Base-by-base conservation (phyloP, 129 eudicot genomes). In the Saussurea involucrata region DNA sequence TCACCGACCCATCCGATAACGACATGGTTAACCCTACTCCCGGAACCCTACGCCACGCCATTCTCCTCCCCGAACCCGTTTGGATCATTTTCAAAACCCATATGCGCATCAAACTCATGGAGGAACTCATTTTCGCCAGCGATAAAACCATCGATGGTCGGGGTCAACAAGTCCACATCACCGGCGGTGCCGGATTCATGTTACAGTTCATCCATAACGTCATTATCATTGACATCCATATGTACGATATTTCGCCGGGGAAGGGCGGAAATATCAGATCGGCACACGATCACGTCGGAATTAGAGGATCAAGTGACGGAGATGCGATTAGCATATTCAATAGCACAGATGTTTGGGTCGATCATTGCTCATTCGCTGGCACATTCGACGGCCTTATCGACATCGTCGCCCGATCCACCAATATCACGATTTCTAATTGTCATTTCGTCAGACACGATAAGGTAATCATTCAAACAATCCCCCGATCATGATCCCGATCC, bases 101-200 rank as follows among this genome's bases (percentile, higher is more conserved):
- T 79, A 94, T 91, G 97, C 31, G 20, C 57, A 90, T 94, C 36
- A 84, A 69, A 69, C 88, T 94, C 3, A 53, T 37, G 10, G 85
- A 83, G 17, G 97, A 94, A 82, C 81, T 94, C 78, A 84, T 94
- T 29, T 81, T 94, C 77, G 22, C 79, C 24, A 40, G 97, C 49
- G 77, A 91, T 71, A 94, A 94, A 85, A 94, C 97, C 13, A 87
- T 94, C 36, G 98, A 94, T 11, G 98, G 75, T 0, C 91, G 98
- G 20, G 98, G 98, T 0, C 76, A 78, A 5, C 78, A 64, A 5
- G 90, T 93, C 60, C 84, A 85, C 63, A 90, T 94, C 24, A 76
- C 89, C 2, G 11, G 82, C 25, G 98, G 98, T 12, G 93, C 96
- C 1, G 98, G 98, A 6, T 68, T 94, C 67, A 91, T 88, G 60